Evolutionary conservation across 176 grass and related monocot genomes (phyloP).

Genomic region (Aegilops sharonensis): DNA sequence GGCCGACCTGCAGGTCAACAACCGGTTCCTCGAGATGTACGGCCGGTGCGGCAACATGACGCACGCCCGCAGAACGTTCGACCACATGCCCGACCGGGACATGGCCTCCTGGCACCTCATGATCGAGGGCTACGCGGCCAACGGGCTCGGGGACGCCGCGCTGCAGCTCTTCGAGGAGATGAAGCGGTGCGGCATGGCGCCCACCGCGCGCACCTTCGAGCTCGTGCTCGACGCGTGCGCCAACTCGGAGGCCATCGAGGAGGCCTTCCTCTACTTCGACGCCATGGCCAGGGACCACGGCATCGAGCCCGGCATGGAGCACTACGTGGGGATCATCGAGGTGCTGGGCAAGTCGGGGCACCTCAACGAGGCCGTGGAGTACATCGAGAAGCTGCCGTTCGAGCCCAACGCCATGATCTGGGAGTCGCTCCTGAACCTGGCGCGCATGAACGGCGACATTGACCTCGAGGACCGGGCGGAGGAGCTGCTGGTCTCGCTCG

Average conservation of each 20-base stretch:
- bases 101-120: constrained; percentile 83
- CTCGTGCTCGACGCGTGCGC: constrained; percentile 70
- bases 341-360: constrained; percentile 80
- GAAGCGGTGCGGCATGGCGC: constrained; percentile 40
- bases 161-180: constrained; percentile 72
- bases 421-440: constrained; percentile 68
- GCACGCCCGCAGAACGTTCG: constrained; percentile 68
- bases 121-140: constrained; percentile 68
- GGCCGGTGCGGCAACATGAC: constrained; percentile 56
- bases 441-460: constrained; percentile 64
- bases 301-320: constrained; percentile 57
- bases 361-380: constrained; percentile 75
- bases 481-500: constrained; percentile 58
- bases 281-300: constrained; percentile 67
- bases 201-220: constrained; percentile 43
- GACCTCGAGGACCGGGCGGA: constrained; percentile 75
- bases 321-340: constrained; percentile 71
- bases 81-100: constrained; percentile 79
- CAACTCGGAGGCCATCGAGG: constrained; percentile 82
- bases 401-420: constrained; percentile 59
- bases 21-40: constrained; percentile 76
- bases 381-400: constrained; percentile 78
- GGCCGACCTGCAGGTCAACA: constrained; percentile 56
- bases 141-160: constrained; percentile 61
- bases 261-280: constrained; percentile 75